Conservation (phyloP, 2,329 filamentous ascomycete genomes). For the Cyphellophora europaea region DNA sequence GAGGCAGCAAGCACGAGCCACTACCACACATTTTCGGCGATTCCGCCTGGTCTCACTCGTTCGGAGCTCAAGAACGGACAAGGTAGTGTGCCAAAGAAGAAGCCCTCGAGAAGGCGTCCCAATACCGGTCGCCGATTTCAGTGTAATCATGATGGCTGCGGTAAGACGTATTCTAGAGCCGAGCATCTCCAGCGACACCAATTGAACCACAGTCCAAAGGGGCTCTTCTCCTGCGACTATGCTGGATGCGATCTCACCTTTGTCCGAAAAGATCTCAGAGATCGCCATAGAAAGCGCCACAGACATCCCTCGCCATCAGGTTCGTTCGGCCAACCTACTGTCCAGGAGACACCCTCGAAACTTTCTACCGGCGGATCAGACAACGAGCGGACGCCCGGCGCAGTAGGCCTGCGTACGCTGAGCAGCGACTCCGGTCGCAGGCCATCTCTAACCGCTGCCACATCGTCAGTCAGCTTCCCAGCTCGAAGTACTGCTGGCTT, state of each 20-base stretch:
- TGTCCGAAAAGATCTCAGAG: slow-evolving; percentile 4
- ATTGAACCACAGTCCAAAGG: slow-evolving; percentile 52
- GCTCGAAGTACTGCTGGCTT: neutral
- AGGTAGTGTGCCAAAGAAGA: neutral
- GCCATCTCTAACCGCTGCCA: neutral
- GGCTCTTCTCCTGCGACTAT: slow-evolving; percentile 2
- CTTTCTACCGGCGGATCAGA: neutral
- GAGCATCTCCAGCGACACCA: slow-evolving; percentile 96
- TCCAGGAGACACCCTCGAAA: neutral
- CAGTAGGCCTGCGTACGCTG: neutral
- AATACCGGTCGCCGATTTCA: neutral
- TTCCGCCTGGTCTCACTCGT: neutral
- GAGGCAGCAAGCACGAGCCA: neutral
- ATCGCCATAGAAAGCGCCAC: slow-evolving; percentile 3
- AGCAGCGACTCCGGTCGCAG: slow-evolving; percentile 1
- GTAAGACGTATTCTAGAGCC: slow-evolving; percentile 88
- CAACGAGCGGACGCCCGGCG: neutral
- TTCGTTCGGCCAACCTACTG: neutral
- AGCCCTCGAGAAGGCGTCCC: neutral
- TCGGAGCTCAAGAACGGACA: neutral
- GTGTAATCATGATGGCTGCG: slow-evolving; percentile 65
- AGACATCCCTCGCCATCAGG: neutral
- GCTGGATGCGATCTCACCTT: slow-evolving; percentile 2
- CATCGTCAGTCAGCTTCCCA: neutral
- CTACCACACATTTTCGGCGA: neutral